Evolutionary conservation across 2,329 filamentous ascomycete species (phyloP), one percentile per base, ranked within the genome.

Genomic region (Daldinia sp.): DNA sequence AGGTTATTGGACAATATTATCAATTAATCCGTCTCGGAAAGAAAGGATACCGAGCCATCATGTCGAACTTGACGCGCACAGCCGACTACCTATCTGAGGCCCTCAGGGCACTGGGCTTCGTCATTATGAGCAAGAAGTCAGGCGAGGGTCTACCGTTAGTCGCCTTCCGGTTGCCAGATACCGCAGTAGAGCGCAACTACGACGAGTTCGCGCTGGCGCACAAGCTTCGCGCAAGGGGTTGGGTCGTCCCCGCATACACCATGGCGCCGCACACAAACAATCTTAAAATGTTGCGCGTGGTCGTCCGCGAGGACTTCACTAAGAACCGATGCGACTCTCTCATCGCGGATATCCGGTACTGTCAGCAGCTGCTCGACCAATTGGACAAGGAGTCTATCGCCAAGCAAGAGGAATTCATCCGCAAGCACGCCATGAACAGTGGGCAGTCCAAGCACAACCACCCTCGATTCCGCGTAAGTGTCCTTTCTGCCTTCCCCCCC

Each of bases 1-100:
- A 97, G 75, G 92, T 97, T 73, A 96, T 98, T 65, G 94, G 92
- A 25, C 94, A 98, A 79, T 98, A 97, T 82, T 97, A 98, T 82
- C 94, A 97, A 80, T 85, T 98, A 74, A 97, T 97, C 76, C 92
- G 94, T 27, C 88, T 98, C 3, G 94, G 94, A 64, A 96, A 96
- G 85, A 89, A 90, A 67, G 94, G 94, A 50, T 98, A 97, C 83
- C 88, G 90, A 58, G 85, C 90, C 72, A 97, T 98, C 82, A 97
- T 97, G 94, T 85, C 88, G 73, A 98, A 98, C 81, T 83, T 98
- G 64, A 97, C 93, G 21, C 87, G 91, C 54, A 96, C 91, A 0
- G 89, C 94, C 21, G 93, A 98, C 79, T 96, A 97, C 77, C 87
- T 98, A 10, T 85, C 91, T 47, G 83, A 86, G 1, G 85, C 88